Percentiles rank a stretch among this genome's conserved stretches.
Evolutionary conservation across 768 basidiomycete genomes (phyloP).

Genomic region (Mycena epipterygia): DNA sequence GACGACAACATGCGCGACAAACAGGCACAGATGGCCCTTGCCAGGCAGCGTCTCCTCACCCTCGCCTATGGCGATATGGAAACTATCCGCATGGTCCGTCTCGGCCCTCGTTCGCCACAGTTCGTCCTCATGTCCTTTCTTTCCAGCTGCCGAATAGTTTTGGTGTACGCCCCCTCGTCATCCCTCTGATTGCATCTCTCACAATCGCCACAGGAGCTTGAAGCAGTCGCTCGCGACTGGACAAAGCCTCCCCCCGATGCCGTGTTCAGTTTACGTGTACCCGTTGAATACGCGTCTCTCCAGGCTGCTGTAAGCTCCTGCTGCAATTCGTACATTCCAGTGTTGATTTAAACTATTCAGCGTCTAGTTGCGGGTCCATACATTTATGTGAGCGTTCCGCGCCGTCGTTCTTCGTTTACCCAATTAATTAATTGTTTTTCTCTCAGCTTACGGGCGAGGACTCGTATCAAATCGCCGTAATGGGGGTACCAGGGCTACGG

Average conservation of each 20-base stretch:
- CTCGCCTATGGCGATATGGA: constrained; percentile 90
- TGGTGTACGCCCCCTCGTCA: constrained; percentile 58
- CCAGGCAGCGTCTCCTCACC: constrained; percentile 83
- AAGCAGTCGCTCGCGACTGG: constrained; percentile 86
- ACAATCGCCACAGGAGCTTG: constrained; percentile 72
- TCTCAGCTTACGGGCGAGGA: constrained; percentile 84
- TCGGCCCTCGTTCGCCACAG: constrained; percentile 14
- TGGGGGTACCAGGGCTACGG: constrained; percentile 84
- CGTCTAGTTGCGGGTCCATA: constrained; percentile 86
- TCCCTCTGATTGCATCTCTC: constrained; percentile 12
- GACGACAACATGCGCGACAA: constrained; percentile 74
- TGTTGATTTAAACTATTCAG: constrained; percentile 53
- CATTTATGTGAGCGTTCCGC: constrained; percentile 73
- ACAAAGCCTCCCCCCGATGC: constrained; percentile 88
- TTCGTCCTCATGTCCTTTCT: constrained; percentile 29
- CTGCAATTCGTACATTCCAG: constrained; percentile 29
- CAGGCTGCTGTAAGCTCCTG: constrained; percentile 78
- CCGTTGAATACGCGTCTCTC: constrained; percentile 89
- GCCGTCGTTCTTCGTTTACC: constrained; percentile 19
- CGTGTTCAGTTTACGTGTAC: constrained; percentile 81
- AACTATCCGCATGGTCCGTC: constrained; percentile 78
- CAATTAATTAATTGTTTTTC: constrained; percentile 32
- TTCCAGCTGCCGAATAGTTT: constrained; percentile 77
- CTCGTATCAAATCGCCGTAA: constrained; percentile 90
- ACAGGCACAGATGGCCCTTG: constrained; percentile 75